A percentile compares a stretch with the other conserved stretches of the same genome.
Conservation (phyloP, 1,139 yeast species). For the Diutina ranongensis region DNA sequence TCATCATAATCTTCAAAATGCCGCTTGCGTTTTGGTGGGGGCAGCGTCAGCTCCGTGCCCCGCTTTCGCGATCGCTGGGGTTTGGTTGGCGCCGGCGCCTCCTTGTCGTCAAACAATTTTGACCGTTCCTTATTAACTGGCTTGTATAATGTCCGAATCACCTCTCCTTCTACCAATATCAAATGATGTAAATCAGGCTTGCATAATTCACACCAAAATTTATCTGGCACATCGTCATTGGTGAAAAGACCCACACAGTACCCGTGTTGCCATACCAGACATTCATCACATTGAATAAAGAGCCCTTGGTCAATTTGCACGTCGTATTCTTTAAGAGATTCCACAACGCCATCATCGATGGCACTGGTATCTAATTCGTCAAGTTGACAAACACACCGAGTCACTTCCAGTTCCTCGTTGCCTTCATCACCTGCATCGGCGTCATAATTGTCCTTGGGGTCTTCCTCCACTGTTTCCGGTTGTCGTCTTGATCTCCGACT, state of each 20-base stretch:
- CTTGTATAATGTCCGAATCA: slow-evolving; percentile 31
- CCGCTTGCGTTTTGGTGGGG: slow-evolving; percentile 13
- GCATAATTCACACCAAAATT: slow-evolving; percentile 88
- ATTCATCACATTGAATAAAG: slow-evolving; percentile 81
- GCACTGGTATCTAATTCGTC: slow-evolving; percentile 42
- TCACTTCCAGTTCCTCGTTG: slow-evolving; percentile 52
- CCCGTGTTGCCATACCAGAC: slow-evolving; percentile 97
- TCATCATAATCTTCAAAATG: slow-evolving; percentile 52
- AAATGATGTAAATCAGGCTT: slow-evolving; percentile 69
- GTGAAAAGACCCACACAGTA: slow-evolving; percentile 78
- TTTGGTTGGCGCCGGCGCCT: slow-evolving; percentile 9
- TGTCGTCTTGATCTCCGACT: slow-evolving; percentile 4
- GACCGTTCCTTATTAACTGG: slow-evolving; percentile 37
- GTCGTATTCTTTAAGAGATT: slow-evolving; percentile 36
- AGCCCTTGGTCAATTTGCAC: slow-evolving; percentile 68
- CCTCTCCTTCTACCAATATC: slow-evolving; percentile 22
- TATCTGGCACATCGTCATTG: slow-evolving; percentile 74
- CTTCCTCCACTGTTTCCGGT: slow-evolving; percentile 7
- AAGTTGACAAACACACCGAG: slow-evolving; percentile 82
- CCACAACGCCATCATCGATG: slow-evolving; percentile 30
- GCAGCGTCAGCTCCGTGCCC: slow-evolving; percentile 13
- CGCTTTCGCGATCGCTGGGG: background rate
- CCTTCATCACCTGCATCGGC: slow-evolving; percentile 9
- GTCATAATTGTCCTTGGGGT: slow-evolving; percentile 13
- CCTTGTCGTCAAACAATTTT: slow-evolving; percentile 26